Evolutionary conservation across 805 yeast species (phyloP), one percentile per base, ranked within the genome.

Genomic region (Metschnikowia dekortorum): DNA sequence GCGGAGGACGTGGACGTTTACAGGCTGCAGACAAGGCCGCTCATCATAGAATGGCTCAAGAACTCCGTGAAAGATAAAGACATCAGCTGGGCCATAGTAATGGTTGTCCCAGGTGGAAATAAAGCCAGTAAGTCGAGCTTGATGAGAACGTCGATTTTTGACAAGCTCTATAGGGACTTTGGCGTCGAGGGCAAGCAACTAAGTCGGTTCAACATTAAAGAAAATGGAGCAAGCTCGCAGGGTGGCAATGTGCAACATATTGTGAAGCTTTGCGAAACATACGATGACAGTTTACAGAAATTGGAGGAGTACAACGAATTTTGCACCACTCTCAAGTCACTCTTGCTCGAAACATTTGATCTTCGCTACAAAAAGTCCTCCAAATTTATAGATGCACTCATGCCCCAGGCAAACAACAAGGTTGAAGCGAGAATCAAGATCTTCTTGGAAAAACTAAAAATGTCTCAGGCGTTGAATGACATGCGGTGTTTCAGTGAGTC

Each of bases 11-110:
- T 85, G 16, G 98, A 92, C 13, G 80, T 80, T 1, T 92, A 92
- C 65, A 74, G 95, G 52, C 66, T 85, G 0, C 87, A 85, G 59
- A 89, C 87, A 0, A 78, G 99, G 37, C 96, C 96, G 1, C 70
- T 89, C 56, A 81, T 91, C 22, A 78, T 76, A 44, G 94, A 86
- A 56, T 94, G 99, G 98, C 70, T 87, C 28, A 72, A 76, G 41
- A 60, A 72, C 38, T 55, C 67, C 39, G 70, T 68, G 4, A 56
- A 67, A 37, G 60, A 74, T 48, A 58, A 73, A 40, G 57, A 71
- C 55, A 78, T 84, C 8, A 84, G 82, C 45, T 82, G 90, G 84
- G 70, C 79, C 53, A 74, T 89, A 4, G 65, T 88, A 0, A 73
- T 79, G 44, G 80, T 76, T 59, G 74, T 77, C 3, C 75, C 80